Evolutionary conservation across 768 basidiomycete species (phyloP).

Genomic region (Plicaturopsis crispa): DNA sequence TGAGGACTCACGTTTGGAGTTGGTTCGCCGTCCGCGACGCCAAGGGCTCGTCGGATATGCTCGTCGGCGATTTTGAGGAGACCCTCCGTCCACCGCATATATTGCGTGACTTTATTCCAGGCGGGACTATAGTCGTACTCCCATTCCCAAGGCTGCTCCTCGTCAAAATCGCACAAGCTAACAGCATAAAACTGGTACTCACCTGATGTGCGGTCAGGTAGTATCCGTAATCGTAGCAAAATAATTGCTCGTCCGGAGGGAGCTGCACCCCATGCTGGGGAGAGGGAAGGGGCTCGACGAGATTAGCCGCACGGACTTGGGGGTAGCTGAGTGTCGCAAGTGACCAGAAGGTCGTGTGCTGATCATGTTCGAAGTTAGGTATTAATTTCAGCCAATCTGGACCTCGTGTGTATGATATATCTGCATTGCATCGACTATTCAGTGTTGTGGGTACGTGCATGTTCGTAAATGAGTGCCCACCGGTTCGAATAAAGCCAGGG

Average conservation of each 20-base stretch:
- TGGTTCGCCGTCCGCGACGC: constrained; percentile 22
- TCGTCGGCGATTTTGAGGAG: constrained; percentile 33
- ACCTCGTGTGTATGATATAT: constrained; percentile 44
- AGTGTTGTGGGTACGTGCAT: not conserved
- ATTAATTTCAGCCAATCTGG: constrained; percentile 42
- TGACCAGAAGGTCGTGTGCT: constrained; percentile 36
- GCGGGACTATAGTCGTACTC: constrained; percentile 51
- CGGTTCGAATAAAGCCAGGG: constrained; percentile 31
- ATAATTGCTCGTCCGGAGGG: constrained; percentile 42
- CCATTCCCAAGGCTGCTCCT: constrained; percentile 42
- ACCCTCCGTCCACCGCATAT: constrained; percentile 40
- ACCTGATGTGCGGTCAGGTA: constrained; percentile 42
- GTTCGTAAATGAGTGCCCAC: constrained; percentile 15
- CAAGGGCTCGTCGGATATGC: constrained; percentile 39
- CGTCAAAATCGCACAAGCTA: not conserved
- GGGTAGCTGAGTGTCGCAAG: constrained; percentile 40
- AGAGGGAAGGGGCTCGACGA: constrained; percentile 33
- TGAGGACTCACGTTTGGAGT: constrained; percentile 37
- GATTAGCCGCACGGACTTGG: constrained; percentile 29
- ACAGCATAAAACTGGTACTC: constrained; percentile 7
- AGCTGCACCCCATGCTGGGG: constrained; percentile 30
- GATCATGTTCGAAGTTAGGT: constrained; percentile 36
- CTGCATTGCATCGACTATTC: constrained; percentile 17
- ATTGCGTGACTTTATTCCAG: constrained; percentile 47
- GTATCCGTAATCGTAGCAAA: constrained; percentile 49